These are phyloP conservation scores for Trichoderma sp. DNA, from an alignment of 2,329 filamentous ascomycete species.

Conservation along the genomic window DNA sequence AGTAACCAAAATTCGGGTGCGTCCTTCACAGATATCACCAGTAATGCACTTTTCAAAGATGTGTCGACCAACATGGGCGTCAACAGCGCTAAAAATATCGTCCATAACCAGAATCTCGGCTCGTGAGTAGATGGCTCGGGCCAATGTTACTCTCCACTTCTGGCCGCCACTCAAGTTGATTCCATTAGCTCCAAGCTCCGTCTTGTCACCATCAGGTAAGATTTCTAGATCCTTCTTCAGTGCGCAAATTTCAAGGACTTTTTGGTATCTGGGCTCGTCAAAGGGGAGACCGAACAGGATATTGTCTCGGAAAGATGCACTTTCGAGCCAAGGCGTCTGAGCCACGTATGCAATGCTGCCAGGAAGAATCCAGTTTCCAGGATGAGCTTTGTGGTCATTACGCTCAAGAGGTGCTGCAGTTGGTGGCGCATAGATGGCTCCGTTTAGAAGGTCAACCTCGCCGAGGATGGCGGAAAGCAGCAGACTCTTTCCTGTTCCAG, in stretches of 20 bases:
- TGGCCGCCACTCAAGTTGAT: constrained; percentile 84
- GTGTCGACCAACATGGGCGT: constrained; percentile 76
- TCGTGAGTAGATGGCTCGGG: constrained; percentile 75
- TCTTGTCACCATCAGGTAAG: constrained; percentile 72
- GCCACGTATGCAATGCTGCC: constrained; percentile 71
- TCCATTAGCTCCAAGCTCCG: constrained; percentile 80
- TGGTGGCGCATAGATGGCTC: constrained; percentile 56
- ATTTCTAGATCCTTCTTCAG: constrained; percentile 74
- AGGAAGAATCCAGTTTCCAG: constrained; percentile 66
- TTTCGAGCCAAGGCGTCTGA: constrained; percentile 84
- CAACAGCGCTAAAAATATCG: constrained; percentile 80
- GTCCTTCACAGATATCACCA: constrained; percentile 64
- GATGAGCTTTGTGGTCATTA: constrained; percentile 61
- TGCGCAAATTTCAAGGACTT: constrained; percentile 70
- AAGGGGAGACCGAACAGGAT: constrained; percentile 73
- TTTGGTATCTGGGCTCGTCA: constrained; percentile 65
- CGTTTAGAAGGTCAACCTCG: constrained; percentile 67
- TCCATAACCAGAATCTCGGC: constrained; percentile 75
- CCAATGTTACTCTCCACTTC: constrained; percentile 78
- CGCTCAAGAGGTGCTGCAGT: constrained; percentile 53
- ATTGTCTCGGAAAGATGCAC: constrained; percentile 74
- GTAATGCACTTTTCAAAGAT: constrained; percentile 75
- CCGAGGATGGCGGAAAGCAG: constrained; percentile 72
- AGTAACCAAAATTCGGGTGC: constrained; percentile 77
- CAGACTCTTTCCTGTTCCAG: constrained; percentile 75